Base-by-base conservation (phyloP, 805 yeast genomes). In the Saturnispora zaruensis region DNA sequence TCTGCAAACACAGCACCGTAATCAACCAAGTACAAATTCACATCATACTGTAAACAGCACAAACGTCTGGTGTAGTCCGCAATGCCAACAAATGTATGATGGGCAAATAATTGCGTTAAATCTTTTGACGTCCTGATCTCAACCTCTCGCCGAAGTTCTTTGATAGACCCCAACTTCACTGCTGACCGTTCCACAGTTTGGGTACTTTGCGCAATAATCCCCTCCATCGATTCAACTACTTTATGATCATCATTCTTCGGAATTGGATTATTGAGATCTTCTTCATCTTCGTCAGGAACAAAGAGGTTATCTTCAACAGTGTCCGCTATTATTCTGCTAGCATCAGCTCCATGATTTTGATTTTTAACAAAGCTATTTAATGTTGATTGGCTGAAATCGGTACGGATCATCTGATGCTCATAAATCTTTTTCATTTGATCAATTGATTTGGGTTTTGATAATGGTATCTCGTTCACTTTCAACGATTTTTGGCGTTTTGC, bases 21-120 rank as follows among this genome's bases (percentile, higher is more conserved):
- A 64, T 91, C 96, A 18, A 91, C 79, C 23, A 93, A 66, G 61
- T 76, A 84, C 13, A 93, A 69, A 51, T 81, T 79, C 7, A 89
- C 84, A 57, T 84, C 96, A 60, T 81, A 77, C 62, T 93, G 99
- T 41, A 91, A 71, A n/a, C 96, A 84, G 13, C 85, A 82, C 20
- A 91, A 68, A 41, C 97, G 69, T 53, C 79, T 75, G 11, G 66
- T 60, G 9, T 76, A 75, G 61, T 91, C 98, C 2, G 87, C 90
- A 3, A 91, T 67, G 0, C 99, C 99, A 7, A 93, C 83, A 60
- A 75, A 87, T 0, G 83, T 78, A 45, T 84, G 77, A 49, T 84
- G 78, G 7, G 83, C 74, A 64, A 91, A 80, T 2, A 87, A 65
- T 41, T 78, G 75, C 0, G 95, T 82, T 23, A 91, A 65, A 5